Evolutionary conservation across 371 early-diverging fungal genomes (phyloP), one percentile per base, ranked within the genome.

Genomic region (Mucor irregularis): DNA sequence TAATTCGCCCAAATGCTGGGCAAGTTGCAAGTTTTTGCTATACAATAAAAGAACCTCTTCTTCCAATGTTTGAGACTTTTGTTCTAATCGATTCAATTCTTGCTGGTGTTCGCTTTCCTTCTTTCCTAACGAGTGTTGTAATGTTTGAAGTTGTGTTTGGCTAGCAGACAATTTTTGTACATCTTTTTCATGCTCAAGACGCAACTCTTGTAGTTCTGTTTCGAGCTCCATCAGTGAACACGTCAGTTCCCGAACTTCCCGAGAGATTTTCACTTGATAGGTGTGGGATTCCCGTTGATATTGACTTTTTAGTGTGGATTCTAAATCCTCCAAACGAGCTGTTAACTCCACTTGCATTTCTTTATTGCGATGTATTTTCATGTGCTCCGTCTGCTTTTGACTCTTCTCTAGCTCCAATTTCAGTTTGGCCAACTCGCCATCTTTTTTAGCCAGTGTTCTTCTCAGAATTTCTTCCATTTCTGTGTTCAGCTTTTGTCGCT

Each of bases 1-100:
- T 29, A 65, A 42, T 34, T 60, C 60, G 35, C 65, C 57, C 21
- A 65, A 48, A 35, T 56, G 60, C 17, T 46, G 60, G 26, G 65
- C 54, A 39, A 66, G 30, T 34, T 60, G 45, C 13, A 66, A 38
- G 11, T 66, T 66, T 49, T 61, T 66, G 17, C 54, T 37, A 34
- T 61, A 66, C 11, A 66, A 33, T 25, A 56, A 16, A 4, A 66
- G 53, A 0, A 45, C 55, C 28, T 66, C 66, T 26, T 56, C n/a
- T 25, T 66, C 66, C 14, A 66, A 33, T 2, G 21, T 25, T 13
- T 28, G 14, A 2, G 53, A 25, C 14, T 31, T 60, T 2, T 31
- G 45, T 35, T 66, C 50, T 9, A 48, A 30, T 5, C 16, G 0
- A 24, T 42, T 9, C 14, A 42, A 24, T 11, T 11, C 19, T 6